Evolutionary conservation across 371 early-diverging fungal species (phyloP), one percentile per base, ranked within the genome.

Genomic region (Gilbertella persicaria): DNA sequence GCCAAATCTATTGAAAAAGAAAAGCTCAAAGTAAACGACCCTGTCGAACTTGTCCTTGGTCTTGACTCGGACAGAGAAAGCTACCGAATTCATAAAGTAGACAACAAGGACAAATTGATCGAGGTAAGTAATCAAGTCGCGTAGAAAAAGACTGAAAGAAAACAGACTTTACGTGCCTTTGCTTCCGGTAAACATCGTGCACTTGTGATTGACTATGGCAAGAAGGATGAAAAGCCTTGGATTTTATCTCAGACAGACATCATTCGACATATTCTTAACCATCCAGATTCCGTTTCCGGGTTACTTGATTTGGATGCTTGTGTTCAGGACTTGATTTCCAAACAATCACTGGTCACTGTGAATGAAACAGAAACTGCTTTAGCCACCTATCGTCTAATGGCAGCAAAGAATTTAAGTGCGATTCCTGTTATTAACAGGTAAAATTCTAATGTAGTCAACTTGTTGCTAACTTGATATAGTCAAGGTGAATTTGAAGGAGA

Each of bases 41-140:
- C 73, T 4, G 68, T 84, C 36, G 85, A 84, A 54, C 55, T 58
- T n/a, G 83, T 82, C 0, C 67, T 84, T 61, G 76, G 80, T 2
- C 62, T 84, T 7, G 85, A 84, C 46, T 60, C 49, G 4, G 79
- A 80, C 21, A 71, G 74, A 53, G 85, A 84, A 58, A 78, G 80
- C 44, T 84, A 84, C 56, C 60, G 84, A 4, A 60, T 83, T 20
- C 69, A 73, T 47, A 70, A 76, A 49, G 55, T 71, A 3, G 78
- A 83, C 25, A 58, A 67, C n/a, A 61, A 70, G 23, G 84, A 80
- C 16, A 55, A 57, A 20, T 42, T 83, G 4, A 43, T 65, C 8
- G 69, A 66, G 48, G 79, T 70, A 64, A 60, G 10, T 7, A 29
- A 45, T 10, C 16, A 24, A 13, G 9, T 16, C 7, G 3, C 1